Conservation (phyloP, 345 rosid genomes). For the Conringia planisiliqua region DNA sequence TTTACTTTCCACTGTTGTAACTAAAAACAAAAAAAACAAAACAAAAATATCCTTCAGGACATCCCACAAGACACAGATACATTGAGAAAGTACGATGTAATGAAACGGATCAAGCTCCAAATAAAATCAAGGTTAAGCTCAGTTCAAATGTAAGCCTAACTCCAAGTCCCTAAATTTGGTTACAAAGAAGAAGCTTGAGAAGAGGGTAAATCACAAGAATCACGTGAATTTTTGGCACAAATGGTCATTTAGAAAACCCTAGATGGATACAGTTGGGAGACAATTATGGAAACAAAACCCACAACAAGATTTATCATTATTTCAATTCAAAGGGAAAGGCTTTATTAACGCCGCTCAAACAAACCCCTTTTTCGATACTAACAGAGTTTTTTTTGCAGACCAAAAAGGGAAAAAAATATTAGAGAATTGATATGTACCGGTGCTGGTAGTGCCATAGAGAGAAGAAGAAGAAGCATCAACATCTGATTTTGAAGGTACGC, state of each 20-base stretch:
- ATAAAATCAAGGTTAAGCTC: not conserved
- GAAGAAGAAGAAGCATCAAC: slow-evolving; percentile 58
- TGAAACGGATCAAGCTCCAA: not conserved
- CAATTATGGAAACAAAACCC: slow-evolving; percentile 16
- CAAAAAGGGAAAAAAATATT: not conserved
- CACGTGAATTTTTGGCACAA: slow-evolving; percentile 6
- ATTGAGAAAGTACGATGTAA: not conserved
- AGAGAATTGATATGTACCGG: slow-evolving; percentile 35
- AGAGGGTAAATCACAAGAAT: not conserved
- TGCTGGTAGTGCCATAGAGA: slow-evolving; percentile 46
- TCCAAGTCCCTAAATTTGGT: not conserved
- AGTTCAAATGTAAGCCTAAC: not conserved
- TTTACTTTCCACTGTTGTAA: slow-evolving; percentile 56
- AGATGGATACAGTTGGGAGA: slow-evolving; percentile 13
- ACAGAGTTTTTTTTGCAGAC: not conserved
- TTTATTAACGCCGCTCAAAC: not conserved
- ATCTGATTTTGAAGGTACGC: slow-evolving; percentile 75
- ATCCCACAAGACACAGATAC: not conserved
- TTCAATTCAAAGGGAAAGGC: not conserved
- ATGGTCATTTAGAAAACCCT: slow-evolving; percentile 14
- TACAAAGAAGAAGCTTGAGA: not conserved
- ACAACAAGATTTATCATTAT: not conserved
- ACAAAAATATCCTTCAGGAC: not conserved
- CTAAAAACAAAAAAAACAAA: slow-evolving; percentile 11
- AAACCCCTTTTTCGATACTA: not conserved